Evolutionary conservation across 257 asterid genomes (phyloP).

Genomic region (Solanum clarkiae): DNA sequence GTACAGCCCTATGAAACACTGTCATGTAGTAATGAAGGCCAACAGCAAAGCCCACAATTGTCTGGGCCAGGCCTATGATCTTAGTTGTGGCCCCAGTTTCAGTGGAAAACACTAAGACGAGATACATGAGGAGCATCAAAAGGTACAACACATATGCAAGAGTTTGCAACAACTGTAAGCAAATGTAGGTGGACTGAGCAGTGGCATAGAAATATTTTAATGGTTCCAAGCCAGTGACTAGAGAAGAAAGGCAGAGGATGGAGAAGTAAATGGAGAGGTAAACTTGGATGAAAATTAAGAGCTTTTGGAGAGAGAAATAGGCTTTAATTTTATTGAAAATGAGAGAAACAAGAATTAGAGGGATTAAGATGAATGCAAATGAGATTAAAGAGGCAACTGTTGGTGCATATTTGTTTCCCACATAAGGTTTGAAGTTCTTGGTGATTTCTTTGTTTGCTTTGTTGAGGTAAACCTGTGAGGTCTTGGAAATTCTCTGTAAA

Average conservation of each 20-base stretch:
- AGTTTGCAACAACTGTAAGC: constrained; percentile 68
- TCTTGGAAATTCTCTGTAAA: constrained; percentile 58
- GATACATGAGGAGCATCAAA: constrained; percentile 69
- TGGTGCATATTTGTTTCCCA: constrained; percentile 79
- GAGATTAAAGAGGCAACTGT: constrained; percentile 52
- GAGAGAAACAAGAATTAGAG: constrained; percentile 66
- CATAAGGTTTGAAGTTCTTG: constrained; percentile 63
- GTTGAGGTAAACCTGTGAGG: constrained; percentile 47
- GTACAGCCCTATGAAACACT: constrained; percentile 78
- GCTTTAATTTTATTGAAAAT: constrained; percentile 62
- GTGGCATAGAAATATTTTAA: constrained; percentile 69
- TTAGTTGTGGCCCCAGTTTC: constrained; percentile 46
- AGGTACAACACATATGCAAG: constrained; percentile 74
- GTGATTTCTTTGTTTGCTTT: constrained; percentile 73
- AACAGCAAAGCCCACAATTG: constrained; percentile 79
- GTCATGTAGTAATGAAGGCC: constrained; percentile 86
- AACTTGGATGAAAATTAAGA: constrained; percentile 70
- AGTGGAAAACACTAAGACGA: constrained; percentile 66
- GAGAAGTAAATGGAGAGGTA: constrained; percentile 81
- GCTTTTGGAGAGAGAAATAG: constrained; percentile 71
- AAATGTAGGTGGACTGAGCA: constrained; percentile 69
- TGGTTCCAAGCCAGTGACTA: constrained; percentile 76
- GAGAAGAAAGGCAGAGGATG: constrained; percentile 54
- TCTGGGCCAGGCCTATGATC: constrained; percentile 65
- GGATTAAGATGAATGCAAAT: constrained; percentile 66